These are phyloP conservation scores for Setomelanomma holmii DNA, from an alignment of 2,329 filamentous ascomycete genomes.

Conservation along the genomic window DNA sequence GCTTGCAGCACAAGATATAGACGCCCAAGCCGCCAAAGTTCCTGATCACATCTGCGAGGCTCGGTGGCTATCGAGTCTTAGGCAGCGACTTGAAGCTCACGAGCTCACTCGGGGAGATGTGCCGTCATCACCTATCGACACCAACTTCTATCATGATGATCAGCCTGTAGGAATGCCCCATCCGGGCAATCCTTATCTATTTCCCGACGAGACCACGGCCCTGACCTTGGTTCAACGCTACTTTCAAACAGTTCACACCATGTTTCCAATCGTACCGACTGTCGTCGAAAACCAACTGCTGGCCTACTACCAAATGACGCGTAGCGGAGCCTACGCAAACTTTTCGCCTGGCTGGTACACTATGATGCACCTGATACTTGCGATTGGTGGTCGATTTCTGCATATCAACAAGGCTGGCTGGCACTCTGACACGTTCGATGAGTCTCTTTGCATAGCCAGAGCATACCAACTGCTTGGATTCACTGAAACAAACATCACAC, in stretches of 20 bases:
- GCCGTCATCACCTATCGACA: neutral
- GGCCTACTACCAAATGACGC: neutral
- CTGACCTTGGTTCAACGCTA: neutral
- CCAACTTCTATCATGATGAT: neutral
- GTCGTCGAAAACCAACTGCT: neutral
- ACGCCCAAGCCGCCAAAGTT: neutral
- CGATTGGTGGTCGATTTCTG: neutral
- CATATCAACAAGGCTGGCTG: neutral
- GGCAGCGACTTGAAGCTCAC: neutral
- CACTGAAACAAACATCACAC: conserved; percentile 29
- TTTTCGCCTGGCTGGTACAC: neutral
- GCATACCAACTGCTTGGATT: conserved; percentile 16
- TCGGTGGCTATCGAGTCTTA: conserved; percentile 26
- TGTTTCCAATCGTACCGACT: neutral
- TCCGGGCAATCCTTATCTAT: neutral
- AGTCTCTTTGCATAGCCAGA: conserved; percentile 27
- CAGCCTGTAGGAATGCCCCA: neutral
- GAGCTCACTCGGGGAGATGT: neutral
- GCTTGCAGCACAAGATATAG: neutral
- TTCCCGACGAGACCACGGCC: neutral
- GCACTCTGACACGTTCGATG: neutral
- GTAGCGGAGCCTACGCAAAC: neutral
- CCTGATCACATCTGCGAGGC: conserved; percentile 28
- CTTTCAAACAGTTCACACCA: neutral
- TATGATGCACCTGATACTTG: neutral